These are phyloP conservation scores for Neofusicoccum laricinum DNA, from an alignment of 2,329 filamentous ascomycete genomes.

Conservation along the genomic window DNA sequence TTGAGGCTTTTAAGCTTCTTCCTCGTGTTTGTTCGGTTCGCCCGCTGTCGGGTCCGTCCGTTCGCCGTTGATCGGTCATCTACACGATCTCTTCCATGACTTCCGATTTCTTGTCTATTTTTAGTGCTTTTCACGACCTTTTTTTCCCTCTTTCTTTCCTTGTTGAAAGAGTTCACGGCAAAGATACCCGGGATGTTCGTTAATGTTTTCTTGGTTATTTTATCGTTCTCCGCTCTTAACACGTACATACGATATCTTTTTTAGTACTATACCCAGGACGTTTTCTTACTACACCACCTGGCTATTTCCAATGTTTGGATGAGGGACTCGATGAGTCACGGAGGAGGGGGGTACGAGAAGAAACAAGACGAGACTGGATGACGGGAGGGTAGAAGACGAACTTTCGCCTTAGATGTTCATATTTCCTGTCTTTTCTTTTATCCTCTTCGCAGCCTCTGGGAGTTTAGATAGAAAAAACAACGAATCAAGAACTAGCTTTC, in stretches of 20 bases:
- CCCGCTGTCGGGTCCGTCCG: neutral
- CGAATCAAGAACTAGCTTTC: too few relatives aligned
- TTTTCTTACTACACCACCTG: neutral
- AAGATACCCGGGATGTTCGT: slow-evolving; percentile 9
- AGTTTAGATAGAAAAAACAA: too few relatives aligned
- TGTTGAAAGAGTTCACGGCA: slow-evolving; percentile 8
- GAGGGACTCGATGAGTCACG: too few relatives aligned
- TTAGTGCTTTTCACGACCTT: neutral
- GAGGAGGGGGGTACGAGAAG: too few relatives aligned
- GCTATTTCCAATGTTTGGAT: too few relatives aligned
- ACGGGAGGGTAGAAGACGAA: too few relatives aligned
- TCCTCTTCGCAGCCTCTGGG: too few relatives aligned
- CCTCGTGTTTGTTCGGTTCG: neutral
- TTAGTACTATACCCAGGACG: slow-evolving; percentile 7
- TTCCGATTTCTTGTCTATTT: neutral
- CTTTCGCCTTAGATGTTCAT: too few relatives aligned
- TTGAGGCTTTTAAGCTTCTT: neutral
- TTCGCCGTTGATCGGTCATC: neutral
- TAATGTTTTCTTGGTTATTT: neutral
- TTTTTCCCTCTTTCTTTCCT: neutral
- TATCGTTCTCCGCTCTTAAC: neutral
- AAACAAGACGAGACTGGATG: too few relatives aligned
- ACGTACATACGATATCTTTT: neutral
- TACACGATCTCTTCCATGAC: neutral
- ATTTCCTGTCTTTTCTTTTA: too few relatives aligned